Base-by-base conservation (phyloP, 2,329 filamentous ascomycete species). In the Pochonia chlamydosporia region DNA sequence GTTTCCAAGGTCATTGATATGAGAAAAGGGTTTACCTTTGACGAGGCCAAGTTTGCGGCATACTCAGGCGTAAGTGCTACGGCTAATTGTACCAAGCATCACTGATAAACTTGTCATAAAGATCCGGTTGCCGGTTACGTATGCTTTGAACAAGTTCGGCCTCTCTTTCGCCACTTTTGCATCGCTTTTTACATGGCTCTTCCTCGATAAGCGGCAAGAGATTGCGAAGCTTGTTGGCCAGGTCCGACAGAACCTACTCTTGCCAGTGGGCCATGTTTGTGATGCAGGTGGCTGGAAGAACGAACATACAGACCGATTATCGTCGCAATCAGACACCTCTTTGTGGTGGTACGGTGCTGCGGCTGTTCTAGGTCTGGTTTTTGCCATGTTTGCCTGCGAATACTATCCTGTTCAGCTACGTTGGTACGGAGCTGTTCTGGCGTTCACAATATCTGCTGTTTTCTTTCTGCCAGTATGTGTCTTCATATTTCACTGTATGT, bases 121-220 rank as follows among this genome's bases (percentile, higher is more conserved):
- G 58, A 63, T 64, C 31, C 78, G 76, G 48, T 61, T 79, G 7
- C 71, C 74, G 0, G 58, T 63, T 1, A 67, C 64, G 0, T 68
- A 65, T 39, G 65, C 65, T 0, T 70, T 75, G 0, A 74, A 72
- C 3, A 73, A 71, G 0, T 79, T 77, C 49, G 74, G 76, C 2
- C 65, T 78, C 2, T 71, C 71, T 2, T 79, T 79, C 47, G 76
- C 76, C 5, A 71, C 72, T 11, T 68, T 78, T 23, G 69, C 72
- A 0, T 63, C 61, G 1, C 57, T 64, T 0, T 62, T 64, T 13
- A 54, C 62, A 7, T 64, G 62, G 62, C 46, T 62, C 2, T 54
- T 58, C 7, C 55, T 64, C 0, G 62, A 64, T 45, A 63, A 63
- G 46, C 57, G 61, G 0, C 47, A 53, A 3, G 59, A 55, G 10